These are phyloP conservation scores for Tilletia setariae DNA, from an alignment of 1,284 basidiomycete species.

Conservation along the genomic window DNA sequence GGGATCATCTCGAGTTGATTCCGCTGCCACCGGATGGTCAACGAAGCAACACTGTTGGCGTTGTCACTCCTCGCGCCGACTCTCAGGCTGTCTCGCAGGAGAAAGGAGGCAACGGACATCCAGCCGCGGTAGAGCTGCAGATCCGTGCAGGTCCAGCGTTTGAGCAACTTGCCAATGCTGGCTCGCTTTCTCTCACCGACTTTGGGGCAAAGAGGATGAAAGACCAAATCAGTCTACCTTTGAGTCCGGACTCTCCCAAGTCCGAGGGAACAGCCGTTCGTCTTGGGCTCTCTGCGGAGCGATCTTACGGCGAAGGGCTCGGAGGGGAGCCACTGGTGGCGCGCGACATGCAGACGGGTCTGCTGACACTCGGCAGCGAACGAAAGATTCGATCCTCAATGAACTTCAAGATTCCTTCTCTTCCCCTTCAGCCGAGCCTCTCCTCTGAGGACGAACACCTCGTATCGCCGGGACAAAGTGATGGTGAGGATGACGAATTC, in stretches of 20 bases:
- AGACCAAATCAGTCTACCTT: background rate
- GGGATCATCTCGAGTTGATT: slow-evolving; percentile 13
- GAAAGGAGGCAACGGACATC: too few relatives aligned
- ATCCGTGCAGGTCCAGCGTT: background rate
- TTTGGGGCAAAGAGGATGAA: slow-evolving; percentile 7
- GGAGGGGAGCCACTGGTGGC: slow-evolving; percentile 35
- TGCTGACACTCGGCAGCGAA: background rate
- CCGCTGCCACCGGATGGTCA: background rate
- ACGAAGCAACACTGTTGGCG: background rate
- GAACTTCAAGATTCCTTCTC: background rate
- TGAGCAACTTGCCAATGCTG: background rate
- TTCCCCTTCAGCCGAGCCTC: background rate
- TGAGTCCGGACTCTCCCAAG: background rate
- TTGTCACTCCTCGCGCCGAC: background rate
- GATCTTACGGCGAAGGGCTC: slow-evolving; percentile 27
- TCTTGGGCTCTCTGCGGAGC: slow-evolving; percentile 20
- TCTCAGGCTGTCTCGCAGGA: background rate
- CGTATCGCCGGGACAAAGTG: background rate
- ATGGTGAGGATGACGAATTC: background rate
- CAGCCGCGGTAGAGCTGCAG: background rate
- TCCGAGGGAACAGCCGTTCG: background rate
- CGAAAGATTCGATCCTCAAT: background rate
- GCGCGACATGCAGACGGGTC: slow-evolving; percentile 22
- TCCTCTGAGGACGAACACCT: background rate
- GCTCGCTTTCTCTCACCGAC: slow-evolving; percentile 5